These are phyloP conservation scores for Stephania japonica DNA, from an alignment of 164 flowering plant species.

Conservation along the genomic window DNA sequence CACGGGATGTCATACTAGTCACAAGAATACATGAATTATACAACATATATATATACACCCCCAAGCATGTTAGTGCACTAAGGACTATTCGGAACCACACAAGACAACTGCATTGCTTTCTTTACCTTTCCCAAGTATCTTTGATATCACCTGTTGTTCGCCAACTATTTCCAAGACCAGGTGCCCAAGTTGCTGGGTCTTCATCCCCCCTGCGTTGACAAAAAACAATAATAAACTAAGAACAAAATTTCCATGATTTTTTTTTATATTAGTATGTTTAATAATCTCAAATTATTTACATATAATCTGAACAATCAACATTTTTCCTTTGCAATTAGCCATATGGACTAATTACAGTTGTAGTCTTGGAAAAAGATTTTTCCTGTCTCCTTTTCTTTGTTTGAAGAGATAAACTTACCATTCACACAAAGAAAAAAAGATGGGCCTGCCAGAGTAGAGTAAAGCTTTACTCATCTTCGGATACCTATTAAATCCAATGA, in stretches of 20 bases:
- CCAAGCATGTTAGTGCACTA: not conserved
- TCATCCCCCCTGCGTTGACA: slow-evolving; percentile 50
- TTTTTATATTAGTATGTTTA: not conserved
- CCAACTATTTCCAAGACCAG: slow-evolving; percentile 64
- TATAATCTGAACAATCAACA: not conserved
- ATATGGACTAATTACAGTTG: not conserved
- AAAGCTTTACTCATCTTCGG: slow-evolving; percentile 65
- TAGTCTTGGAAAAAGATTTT: not conserved
- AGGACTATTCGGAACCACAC: not conserved
- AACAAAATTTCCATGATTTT: not conserved
- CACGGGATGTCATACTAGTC: slow-evolving; percentile 49
- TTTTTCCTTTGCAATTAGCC: not conserved
- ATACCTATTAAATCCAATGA: slow-evolving; percentile 33
- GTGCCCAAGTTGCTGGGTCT: slow-evolving; percentile 78
- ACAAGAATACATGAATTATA: not conserved
- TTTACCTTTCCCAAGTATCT: slow-evolving; percentile 60
- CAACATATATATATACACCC: not conserved
- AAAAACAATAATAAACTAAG: not conserved
- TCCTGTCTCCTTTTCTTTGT: not conserved
- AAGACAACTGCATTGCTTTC: not conserved
- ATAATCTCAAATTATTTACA: not conserved
- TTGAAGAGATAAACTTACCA: slow-evolving; percentile 35
- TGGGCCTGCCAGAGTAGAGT: slow-evolving; percentile 49
- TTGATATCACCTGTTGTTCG: slow-evolving; percentile 68
- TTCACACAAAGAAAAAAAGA: slow-evolving; percentile 70